Percentiles rank a stretch among this genome's conserved stretches.
phyloP scores from a whole-genome alignment of 2,329 filamentous ascomycete genomes.

The Phaeophleospora eucalypticola region DNA sequence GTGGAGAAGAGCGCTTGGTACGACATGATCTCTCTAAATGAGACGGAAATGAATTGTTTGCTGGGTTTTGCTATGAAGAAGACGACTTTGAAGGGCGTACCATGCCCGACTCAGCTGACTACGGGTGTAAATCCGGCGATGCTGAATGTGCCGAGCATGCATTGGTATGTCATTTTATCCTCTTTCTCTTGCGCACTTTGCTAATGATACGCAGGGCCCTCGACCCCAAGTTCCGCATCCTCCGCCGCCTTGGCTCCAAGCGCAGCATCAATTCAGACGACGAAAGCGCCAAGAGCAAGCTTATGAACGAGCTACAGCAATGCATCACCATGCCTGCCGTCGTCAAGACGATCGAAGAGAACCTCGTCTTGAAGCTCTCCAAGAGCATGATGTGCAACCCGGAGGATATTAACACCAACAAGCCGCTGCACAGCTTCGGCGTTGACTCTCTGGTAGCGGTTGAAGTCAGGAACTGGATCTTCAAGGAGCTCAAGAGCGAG shows the following conservation, averaged over 20 bases:
- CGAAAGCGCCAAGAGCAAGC: background rate
- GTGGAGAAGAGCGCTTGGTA: background rate
- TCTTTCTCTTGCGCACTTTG: no score
- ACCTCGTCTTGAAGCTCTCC: background rate
- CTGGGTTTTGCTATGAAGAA: background rate
- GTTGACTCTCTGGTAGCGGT: slow-evolving; percentile 17
- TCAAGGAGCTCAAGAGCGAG: slow-evolving; percentile 7
- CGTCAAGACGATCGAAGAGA: background rate
- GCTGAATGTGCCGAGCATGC: background rate
- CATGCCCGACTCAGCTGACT: background rate
- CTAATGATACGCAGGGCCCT: no score
- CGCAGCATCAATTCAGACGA: background rate
- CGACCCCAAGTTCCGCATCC: slow-evolving; percentile 1
- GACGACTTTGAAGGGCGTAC: background rate
- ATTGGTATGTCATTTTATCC: no score
- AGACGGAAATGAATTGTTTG: background rate
- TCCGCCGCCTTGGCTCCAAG: background rate
- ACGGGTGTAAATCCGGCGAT: background rate
- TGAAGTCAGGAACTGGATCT: slow-evolving; percentile 17
- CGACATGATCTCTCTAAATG: slow-evolving; percentile 1
- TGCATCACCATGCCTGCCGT: background rate
- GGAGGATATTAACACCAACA: slow-evolving; percentile 10
- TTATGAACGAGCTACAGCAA: background rate
- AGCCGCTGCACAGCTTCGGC: slow-evolving; percentile 10
- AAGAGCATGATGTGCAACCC: slow-evolving; percentile 7